Evolutionary conservation across 768 basidiomycete genomes (phyloP).

Genomic region (Agrocybe chaxingu): DNA sequence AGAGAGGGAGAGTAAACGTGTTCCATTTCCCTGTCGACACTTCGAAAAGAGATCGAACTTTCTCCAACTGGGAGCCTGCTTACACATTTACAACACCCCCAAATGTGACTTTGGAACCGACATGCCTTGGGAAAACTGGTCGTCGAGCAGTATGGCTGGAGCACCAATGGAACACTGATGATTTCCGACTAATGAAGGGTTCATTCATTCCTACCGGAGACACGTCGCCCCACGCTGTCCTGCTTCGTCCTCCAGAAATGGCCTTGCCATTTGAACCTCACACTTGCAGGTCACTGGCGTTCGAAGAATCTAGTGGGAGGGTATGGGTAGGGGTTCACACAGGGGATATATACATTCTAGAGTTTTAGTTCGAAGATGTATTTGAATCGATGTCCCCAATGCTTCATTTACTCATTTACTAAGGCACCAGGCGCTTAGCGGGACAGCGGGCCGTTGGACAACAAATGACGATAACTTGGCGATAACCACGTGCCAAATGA

Average conservation of each 20-base stretch:
- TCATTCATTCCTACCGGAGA: constrained; percentile 28
- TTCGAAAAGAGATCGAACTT: background rate
- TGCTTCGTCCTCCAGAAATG: constrained; percentile 42
- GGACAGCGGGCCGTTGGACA: background rate
- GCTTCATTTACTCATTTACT: too few species aligned
- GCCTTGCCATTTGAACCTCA: constrained; percentile 50
- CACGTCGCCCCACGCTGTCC: constrained; percentile 22
- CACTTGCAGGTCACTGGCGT: constrained; percentile 42
- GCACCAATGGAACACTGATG: constrained; percentile 46
- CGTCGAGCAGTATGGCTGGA: constrained; percentile 51
- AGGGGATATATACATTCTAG: constrained; percentile 50
- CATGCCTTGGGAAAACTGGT: constrained; percentile 41
- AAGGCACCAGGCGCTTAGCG: background rate
- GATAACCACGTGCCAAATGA: constrained; percentile 14
- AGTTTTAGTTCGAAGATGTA: constrained; percentile 23
- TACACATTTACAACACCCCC: constrained; percentile 21
- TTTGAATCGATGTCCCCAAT: too few species aligned
- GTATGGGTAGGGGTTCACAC: constrained; percentile 49
- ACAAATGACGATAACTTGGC: constrained; percentile 11
- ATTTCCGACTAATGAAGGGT: constrained; percentile 49
- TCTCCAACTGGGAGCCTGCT: constrained; percentile 8
- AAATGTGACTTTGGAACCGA: constrained; percentile 24
- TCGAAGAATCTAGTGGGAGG: constrained; percentile 55
- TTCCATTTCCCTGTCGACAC: constrained; percentile 18
- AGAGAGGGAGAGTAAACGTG: constrained; percentile 11